phyloP scores from a whole-genome alignment of 768 basidiomycete genomes.

The Tulasnella sp. region DNA sequence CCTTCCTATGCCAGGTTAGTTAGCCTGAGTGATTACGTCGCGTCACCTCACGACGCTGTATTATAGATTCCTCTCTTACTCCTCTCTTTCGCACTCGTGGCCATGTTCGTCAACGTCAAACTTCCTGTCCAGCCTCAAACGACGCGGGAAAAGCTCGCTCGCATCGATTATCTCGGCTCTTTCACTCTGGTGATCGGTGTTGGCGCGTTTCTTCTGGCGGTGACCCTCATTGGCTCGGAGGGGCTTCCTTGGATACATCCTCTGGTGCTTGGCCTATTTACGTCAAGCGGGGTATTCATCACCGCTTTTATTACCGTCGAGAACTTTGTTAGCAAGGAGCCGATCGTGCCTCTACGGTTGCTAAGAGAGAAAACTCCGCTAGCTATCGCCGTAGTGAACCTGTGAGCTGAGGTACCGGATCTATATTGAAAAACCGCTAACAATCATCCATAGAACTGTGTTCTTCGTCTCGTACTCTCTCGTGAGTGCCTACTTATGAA shows the following conservation, averaged over 20 bases:
- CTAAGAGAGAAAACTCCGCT: slow-evolving; percentile 70
- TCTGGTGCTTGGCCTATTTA: slow-evolving; percentile 54
- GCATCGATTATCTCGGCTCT: slow-evolving; percentile 80
- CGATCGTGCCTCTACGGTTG: slow-evolving; percentile 81
- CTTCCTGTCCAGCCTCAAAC: slow-evolving; percentile 55
- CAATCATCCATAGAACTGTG: slow-evolving; percentile 27
- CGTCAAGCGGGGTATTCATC: slow-evolving; percentile 43
- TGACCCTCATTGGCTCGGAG: slow-evolving; percentile 68
- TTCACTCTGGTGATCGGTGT: slow-evolving; percentile 64
- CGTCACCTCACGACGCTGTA: not conserved
- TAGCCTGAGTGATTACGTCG: not conserved
- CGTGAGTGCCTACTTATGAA: slow-evolving; percentile 40
- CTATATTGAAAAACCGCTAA: too few species aligned
- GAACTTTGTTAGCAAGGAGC: slow-evolving; percentile 63
- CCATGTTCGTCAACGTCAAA: slow-evolving; percentile 65
- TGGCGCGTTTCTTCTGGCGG: slow-evolving; percentile 62
- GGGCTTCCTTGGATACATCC: slow-evolving; percentile 69
- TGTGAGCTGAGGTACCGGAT: slow-evolving; percentile 26
- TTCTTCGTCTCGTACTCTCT: slow-evolving; percentile 71
- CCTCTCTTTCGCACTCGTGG: slow-evolving; percentile 60
- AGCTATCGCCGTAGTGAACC: slow-evolving; percentile 68
- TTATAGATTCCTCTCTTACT: slow-evolving; percentile 64
- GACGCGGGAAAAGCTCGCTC: slow-evolving; percentile 51
- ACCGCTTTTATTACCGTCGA: slow-evolving; percentile 68
- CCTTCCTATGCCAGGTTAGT: slow-evolving; percentile 76